These are phyloP conservation scores for Candida xiaguanensis DNA, from an alignment of 805 yeast species.

Conservation along the genomic window DNA sequence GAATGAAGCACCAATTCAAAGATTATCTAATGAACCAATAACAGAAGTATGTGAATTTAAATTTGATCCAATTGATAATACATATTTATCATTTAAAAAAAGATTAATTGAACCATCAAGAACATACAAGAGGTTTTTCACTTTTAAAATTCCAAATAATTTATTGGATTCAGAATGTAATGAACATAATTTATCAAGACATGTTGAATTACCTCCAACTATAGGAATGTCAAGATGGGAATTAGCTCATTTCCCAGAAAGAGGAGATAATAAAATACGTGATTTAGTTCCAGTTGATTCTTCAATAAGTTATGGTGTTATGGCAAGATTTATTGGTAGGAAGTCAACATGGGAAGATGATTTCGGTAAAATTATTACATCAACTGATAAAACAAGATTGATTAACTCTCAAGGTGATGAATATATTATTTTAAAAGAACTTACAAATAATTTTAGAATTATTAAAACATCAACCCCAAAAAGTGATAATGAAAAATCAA, in stretches of 20 bases:
- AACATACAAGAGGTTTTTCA: conserved; percentile 36
- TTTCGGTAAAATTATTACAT: conserved; percentile 11
- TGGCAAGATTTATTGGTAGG: conserved; percentile 37
- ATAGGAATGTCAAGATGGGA: conserved; percentile 21
- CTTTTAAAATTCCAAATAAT: conserved; percentile 35
- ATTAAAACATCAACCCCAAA: conserved; percentile 13
- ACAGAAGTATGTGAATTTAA: conserved; percentile 14
- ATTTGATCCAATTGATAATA: conserved; percentile 25
- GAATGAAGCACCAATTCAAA: conserved; percentile 33
- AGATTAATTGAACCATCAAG: conserved; percentile 17
- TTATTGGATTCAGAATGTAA: conserved; percentile 37
- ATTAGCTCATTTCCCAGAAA: conserved; percentile 10
- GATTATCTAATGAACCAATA: conserved; percentile 25
- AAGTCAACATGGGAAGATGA: conserved; percentile 28
- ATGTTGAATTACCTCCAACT: conserved; percentile 35
- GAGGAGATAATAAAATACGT: conserved; percentile 12
- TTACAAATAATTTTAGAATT: conserved; percentile 21
- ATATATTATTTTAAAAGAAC: conserved; percentile 34
- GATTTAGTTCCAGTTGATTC: conserved; percentile 29
- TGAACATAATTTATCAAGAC: conserved; percentile 26
- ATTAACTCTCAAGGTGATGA: conserved; percentile 37
- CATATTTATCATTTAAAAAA: conserved; percentile 17
- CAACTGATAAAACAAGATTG: conserved; percentile 18
- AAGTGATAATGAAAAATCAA: conserved; percentile 14
- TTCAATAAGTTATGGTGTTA: conserved; percentile 28